Evolutionary conservation across 2,329 filamentous ascomycete species (phyloP), one percentile per base, ranked within the genome.

Genomic region (Ophiostoma fasciatum): DNA sequence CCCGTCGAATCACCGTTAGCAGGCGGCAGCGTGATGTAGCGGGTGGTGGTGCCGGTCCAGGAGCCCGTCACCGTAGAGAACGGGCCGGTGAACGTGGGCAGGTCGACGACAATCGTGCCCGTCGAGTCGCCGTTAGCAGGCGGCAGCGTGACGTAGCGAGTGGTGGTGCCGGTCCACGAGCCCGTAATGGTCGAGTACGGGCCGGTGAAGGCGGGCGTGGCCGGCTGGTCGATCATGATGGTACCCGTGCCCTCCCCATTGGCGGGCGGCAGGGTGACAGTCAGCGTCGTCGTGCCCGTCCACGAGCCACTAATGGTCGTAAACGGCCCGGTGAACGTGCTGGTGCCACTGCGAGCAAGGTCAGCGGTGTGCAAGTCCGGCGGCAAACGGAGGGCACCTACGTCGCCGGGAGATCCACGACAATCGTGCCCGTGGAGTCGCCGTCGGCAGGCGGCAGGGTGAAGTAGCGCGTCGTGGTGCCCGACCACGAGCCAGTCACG

Each of bases 41-140:
- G 7, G 1, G 35, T 22, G 10, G 18, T 27, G 2, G 33, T 34
- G 12, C 40, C 40, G 4, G 33, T 36, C 11, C 22, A 38, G 8
- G 25, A 7, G 8, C 38, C 38, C 4, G 38, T 34, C 8, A 40
- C 14, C 3, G 41, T 43, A 2, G 38, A 40, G 18, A 13, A 42
- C 1, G 40, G 40, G 1, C 39, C 39, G 1, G 39, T 38, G 20
- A 39, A 42, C 5, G 8, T 19, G 14, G 22, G 22, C 9, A 3
- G 4, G 9, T 23, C 22, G 26, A 46, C 28, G 17, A 46, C n/a
- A 3, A 45, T 40, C 1, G 45, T 46, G n/a, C 36, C 43, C 8
- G 38, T 60, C 49, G 73, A 66, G 29, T 78, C 79, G 26, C 73
- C 78, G 21, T 58, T 57, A 40, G 31, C 35, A 2, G 40, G 40